These are phyloP conservation scores for Spergularia bocconei DNA, from an alignment of 148 eudicot genomes.

Conservation along the genomic window DNA sequence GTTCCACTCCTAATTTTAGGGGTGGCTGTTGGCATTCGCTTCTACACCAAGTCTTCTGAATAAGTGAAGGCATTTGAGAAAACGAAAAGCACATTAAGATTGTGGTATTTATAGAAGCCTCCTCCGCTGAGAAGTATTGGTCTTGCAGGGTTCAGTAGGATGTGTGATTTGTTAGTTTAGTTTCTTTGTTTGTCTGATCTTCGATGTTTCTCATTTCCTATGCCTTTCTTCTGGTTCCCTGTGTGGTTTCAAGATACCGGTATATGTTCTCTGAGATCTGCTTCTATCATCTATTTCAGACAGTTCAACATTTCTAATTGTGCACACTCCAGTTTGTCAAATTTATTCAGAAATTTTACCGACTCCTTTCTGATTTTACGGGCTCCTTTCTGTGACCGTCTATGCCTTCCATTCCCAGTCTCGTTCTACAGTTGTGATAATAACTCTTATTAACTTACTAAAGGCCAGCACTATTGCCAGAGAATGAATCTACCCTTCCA, in stretches of 20 bases:
- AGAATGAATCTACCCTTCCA: too few relatives aligned
- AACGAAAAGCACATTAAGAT: slow-evolving; percentile 4
- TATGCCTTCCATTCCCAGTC: too few relatives aligned
- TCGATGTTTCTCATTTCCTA: slow-evolving; percentile 12
- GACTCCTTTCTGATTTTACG: not conserved
- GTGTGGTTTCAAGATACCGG: slow-evolving; percentile 2
- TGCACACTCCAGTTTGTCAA: not conserved
- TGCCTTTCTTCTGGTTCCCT: not conserved
- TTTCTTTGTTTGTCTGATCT: not conserved
- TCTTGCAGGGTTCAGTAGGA: slow-evolving; percentile 9
- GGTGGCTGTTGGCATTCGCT: slow-evolving; percentile 66
- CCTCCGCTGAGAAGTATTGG: not conserved
- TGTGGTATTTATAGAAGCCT: slow-evolving; percentile 4
- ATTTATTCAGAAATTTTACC: not conserved
- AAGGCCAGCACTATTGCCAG: too few relatives aligned
- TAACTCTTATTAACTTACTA: too few relatives aligned
- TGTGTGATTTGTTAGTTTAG: slow-evolving; percentile 1
- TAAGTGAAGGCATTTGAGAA: slow-evolving; percentile 17
- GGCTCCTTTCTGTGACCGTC: too few relatives aligned
- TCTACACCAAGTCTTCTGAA: slow-evolving; percentile 60
- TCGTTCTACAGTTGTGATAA: too few relatives aligned
- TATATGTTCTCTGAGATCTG: slow-evolving; percentile 14
- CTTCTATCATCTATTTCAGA: not conserved
- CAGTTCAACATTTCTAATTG: not conserved
- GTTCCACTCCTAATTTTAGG: slow-evolving; percentile 74